Conservation (phyloP, 2,329 filamentous ascomycete species). For the Botrytis porri region DNA sequence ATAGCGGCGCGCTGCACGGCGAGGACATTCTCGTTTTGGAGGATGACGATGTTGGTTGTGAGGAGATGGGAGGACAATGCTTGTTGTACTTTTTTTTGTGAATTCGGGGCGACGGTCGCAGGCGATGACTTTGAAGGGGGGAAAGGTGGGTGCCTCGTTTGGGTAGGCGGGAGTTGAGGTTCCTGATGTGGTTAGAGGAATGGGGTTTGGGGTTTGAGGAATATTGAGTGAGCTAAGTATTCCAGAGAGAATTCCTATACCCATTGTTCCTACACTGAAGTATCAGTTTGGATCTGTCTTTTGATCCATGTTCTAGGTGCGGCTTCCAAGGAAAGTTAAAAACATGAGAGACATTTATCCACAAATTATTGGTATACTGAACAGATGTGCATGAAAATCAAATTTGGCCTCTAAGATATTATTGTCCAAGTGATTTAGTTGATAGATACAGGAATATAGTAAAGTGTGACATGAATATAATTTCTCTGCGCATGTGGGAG, state of each 20-base stretch:
- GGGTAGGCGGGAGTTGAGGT: conserved; percentile 44
- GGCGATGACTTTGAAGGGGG: conserved; percentile 75
- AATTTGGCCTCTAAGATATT: not conserved
- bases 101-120: conserved; percentile 71
- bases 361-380: not conserved
- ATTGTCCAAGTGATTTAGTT: no score
- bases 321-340: not conserved
- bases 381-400: not conserved
- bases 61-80: conserved; percentile 60
- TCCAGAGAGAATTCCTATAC: conserved; percentile 77
- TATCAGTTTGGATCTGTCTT: not conserved
- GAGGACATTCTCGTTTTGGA: conserved; percentile 68
- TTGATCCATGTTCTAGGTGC: not conserved
- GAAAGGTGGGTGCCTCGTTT: conserved; percentile 50
- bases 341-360: not conserved
- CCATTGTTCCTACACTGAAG: conserved; percentile 67
- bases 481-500: not conserved
- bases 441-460: not conserved
- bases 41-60: conserved; percentile 56
- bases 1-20: conserved; percentile 68
- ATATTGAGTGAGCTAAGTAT: conserved; percentile 68
- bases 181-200: conserved; percentile 45
- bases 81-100: conserved; percentile 64
- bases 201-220: conserved; percentile 39
- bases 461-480: not conserved